Conservation (phyloP, 129 eudicot species). For the Chrysanthemum seticuspe region DNA sequence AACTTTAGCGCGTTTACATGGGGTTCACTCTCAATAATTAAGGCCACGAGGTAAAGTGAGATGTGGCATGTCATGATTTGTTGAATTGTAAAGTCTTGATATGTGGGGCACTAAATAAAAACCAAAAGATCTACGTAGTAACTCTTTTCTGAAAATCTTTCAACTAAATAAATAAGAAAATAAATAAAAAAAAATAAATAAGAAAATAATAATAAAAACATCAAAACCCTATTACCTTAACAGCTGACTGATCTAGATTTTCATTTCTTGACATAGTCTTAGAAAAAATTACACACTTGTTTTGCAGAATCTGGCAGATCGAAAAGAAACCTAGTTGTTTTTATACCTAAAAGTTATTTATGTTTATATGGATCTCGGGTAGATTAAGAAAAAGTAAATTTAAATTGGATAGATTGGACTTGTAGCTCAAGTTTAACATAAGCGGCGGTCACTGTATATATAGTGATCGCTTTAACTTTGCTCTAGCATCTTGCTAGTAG, state of each 20-base stretch:
- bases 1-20: conserved; percentile 8
- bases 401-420: background rate
- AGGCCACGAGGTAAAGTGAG: conserved; percentile 34
- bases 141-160: conserved; percentile 23
- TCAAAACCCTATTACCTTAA: conserved; percentile 29
- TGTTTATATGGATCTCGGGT: no score
- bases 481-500: no score
- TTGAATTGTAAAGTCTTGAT: conserved; percentile 19
- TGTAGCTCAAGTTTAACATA: background rate
- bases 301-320: conserved; percentile 16
- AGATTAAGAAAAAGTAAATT: no score
- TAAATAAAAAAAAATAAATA: background rate
- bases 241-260: conserved; percentile 15
- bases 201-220: conserved; percentile 1
- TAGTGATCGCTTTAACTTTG: no score
- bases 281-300: background rate
- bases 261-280: background rate
- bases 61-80: conserved; percentile 39
- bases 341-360: no score
- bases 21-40: conserved; percentile 25
- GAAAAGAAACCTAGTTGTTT: background rate
- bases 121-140: conserved; percentile 29
- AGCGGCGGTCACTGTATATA: no score
- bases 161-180: conserved; percentile 14
- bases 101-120: conserved; percentile 22